Base-by-base conservation (phyloP, 192 early-diverging fungal genomes). In the Phycomyces blakesleeanus region DNA sequence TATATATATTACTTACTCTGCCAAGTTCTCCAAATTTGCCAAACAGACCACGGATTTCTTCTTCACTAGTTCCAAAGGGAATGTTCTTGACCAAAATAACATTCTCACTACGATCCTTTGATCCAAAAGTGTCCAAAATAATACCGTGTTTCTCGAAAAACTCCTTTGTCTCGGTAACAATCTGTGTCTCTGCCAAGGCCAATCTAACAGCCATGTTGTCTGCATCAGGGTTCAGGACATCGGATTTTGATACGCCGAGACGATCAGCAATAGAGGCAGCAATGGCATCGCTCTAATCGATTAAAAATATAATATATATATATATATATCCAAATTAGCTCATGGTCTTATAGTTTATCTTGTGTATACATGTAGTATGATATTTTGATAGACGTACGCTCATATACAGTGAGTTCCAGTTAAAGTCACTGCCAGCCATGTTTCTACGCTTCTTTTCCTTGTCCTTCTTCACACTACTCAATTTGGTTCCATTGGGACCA, bases 331-430 rank as follows among this genome's bases (percentile, higher is more conserved):
- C 18, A 51, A 59, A 21, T 42, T 60, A 56, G 38, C 34, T 56
- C 26, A n/a, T n/a, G n/a, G n/a, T n/a, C n/a, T n/a, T n/a, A n/a
- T n/a, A n/a, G n/a, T n/a, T n/a, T n/a, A n/a, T n/a, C n/a, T n/a
- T n/a, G n/a, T n/a, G n/a, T n/a, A n/a, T n/a, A n/a, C n/a, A n/a
- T n/a, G n/a, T n/a, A n/a, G n/a, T n/a, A n/a, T n/a, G n/a, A n/a
- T n/a, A n/a, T n/a, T n/a, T n/a, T n/a, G n/a, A 27, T 4, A 38
- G 27, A 69, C 85, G 59, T 79, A 91, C 92, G 63, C 89, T 95
- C 92, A 98, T 94, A 63, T 94, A 99, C 58, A 99, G 76, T 40
- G 85, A 86, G 80, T 96, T 97, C 97, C 97, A 99, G 76, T 92
- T 96, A 55, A 93, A 94, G 61, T 92, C 93, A 68, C 84, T 91